A percentile compares a stretch with the other conserved stretches of the same genome.
These are phyloP conservation scores for Globisporangium nagaii DNA, from an alignment of 352 stramenopile species.

Conservation along the genomic window DNA sequence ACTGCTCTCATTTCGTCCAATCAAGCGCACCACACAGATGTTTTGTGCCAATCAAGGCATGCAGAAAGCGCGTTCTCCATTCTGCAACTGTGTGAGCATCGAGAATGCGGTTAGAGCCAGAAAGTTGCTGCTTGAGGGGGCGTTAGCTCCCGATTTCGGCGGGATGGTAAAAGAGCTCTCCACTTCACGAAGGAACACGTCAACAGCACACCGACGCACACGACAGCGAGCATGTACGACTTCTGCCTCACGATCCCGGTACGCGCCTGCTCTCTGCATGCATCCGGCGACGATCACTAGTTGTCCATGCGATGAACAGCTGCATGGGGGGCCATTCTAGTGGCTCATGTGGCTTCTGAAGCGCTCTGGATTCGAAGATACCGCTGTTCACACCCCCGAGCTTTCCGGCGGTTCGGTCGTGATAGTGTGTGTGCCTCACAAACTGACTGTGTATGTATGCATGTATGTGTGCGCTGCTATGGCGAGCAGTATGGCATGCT, in stretches of 20 bases:
- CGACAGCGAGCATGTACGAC: slow-evolving; percentile 59
- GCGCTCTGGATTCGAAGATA: neutral
- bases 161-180: neutral
- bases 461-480: neutral
- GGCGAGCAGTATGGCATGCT: slow-evolving; percentile 62
- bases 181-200: slow-evolving; percentile 1
- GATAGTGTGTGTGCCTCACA: neutral
- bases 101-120: too few species aligned
- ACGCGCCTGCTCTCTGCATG: slow-evolving; percentile 15
- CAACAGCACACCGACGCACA: neutral
- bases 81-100: neutral
- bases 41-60: too few species aligned
- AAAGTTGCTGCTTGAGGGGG: neutral
- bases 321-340: neutral
- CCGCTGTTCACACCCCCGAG: neutral
- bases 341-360: neutral
- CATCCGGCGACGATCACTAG: neutral
- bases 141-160: neutral
- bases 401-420: neutral
- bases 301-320: neutral
- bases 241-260: slow-evolving; percentile 85
- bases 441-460: neutral
- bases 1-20: too few species aligned
- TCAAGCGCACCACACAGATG: too few species aligned
- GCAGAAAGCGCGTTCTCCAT: too few species aligned